These are phyloP conservation scores for Trichosporon inkin DNA, from an alignment of 1,284 basidiomycete species.

Conservation along the genomic window DNA sequence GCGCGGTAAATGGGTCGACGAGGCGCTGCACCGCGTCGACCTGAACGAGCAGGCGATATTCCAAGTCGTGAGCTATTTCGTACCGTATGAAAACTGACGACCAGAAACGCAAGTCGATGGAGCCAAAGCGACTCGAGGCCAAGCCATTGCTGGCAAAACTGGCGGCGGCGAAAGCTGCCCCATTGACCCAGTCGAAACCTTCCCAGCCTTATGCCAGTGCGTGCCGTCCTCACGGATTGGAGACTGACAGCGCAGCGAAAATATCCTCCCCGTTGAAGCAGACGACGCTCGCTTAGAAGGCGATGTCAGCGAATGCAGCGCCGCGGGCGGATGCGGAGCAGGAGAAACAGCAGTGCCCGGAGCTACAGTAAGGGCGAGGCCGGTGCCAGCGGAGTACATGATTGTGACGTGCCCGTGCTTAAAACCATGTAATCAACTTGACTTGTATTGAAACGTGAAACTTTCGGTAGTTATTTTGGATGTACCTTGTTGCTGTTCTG, in stretches of 20 bases:
- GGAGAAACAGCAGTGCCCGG: neutral
- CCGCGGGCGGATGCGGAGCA: too few relatives aligned
- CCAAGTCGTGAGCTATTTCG: conserved; percentile 57
- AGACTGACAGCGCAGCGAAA: neutral
- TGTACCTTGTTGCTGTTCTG: too few relatives aligned
- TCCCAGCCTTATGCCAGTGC: conserved; percentile 1
- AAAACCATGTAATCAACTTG: too few relatives aligned
- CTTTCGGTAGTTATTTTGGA: too few relatives aligned
- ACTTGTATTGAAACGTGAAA: too few relatives aligned
- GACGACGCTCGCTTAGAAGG: conserved; percentile 2
- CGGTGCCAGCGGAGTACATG: too few relatives aligned
- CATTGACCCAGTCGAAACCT: neutral
- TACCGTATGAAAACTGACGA: conserved; percentile 1
- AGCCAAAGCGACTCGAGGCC: conserved; percentile 33
- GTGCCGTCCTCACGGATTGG: neutral
- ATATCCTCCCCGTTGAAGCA: conserved; percentile 1
- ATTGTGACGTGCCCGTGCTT: too few relatives aligned
- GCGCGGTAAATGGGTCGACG: conserved; percentile 61
- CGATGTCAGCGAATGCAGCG: neutral
- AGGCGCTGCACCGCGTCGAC: conserved; percentile 64
- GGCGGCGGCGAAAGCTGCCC: neutral
- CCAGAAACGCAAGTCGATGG: conserved; percentile 62
- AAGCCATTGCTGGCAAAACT: neutral
- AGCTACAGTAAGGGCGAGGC: neutral
- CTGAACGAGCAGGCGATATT: conserved; percentile 65